These are phyloP conservation scores for Lentinula guzmanii DNA, from an alignment of 768 basidiomycete species.

Conservation along the genomic window DNA sequence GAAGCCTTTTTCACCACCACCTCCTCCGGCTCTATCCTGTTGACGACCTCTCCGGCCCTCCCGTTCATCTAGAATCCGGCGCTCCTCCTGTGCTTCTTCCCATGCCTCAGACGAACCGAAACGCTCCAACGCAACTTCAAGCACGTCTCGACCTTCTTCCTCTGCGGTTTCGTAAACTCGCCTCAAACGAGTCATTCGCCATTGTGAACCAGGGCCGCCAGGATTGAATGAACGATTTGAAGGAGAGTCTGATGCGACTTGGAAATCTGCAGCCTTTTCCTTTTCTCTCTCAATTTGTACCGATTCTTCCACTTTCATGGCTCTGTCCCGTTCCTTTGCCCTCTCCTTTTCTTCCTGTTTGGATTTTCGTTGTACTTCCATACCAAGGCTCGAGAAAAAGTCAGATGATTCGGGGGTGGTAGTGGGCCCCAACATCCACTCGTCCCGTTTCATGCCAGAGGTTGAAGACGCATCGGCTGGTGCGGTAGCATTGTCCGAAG, in stretches of 20 bases:
- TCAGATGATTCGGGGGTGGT: constrained; percentile 50
- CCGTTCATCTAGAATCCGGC: constrained; percentile 79
- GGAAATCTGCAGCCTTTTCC: constrained; percentile 40
- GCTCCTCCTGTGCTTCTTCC: constrained; percentile 84
- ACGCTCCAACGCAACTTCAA: constrained; percentile 81
- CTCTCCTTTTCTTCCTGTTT: constrained; percentile 58
- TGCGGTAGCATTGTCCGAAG: constrained; percentile 27
- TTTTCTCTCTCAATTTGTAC: constrained; percentile 61
- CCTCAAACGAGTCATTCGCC: constrained; percentile 97
- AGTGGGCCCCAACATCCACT: constrained; percentile 81
- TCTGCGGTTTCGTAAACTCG: constrained; percentile 86
- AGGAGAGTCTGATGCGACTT: constrained; percentile 32
- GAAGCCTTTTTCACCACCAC: constrained; percentile 45
- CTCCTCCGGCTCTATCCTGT: constrained; percentile 27
- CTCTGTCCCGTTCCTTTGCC: constrained; percentile 63
- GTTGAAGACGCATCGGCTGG: constrained; percentile 45
- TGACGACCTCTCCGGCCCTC: constrained; percentile 38
- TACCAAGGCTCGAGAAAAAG: constrained; percentile 87
- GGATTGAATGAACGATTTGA: constrained; percentile 53
- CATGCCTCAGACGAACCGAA: constrained; percentile 85
- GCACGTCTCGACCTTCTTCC: constrained; percentile 68
- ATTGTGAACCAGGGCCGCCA: constrained; percentile 89
- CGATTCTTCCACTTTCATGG: constrained; percentile 8
- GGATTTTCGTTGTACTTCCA: constrained; percentile 59
- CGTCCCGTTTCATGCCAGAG: constrained; percentile 58